Conservation (phyloP, 208 protist genomes). For the Kentomonas sorsogonicus region DNA sequence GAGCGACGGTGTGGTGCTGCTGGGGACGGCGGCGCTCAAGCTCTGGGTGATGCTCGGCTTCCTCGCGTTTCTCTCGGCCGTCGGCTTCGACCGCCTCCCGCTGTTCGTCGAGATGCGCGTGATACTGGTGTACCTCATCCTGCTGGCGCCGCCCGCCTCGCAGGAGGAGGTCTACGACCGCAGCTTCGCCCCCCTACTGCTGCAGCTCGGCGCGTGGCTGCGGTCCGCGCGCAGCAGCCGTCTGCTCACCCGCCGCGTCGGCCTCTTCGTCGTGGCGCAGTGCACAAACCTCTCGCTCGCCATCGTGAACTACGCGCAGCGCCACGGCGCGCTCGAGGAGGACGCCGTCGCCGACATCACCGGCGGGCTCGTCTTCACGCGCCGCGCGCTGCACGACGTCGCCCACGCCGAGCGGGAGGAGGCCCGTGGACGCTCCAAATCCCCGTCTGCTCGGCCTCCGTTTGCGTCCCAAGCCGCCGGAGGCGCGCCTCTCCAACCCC, state of each 20-base stretch:
- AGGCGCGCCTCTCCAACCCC: no score
- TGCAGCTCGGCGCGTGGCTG: slow-evolving; percentile 10
- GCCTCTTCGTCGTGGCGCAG: slow-evolving; percentile 24
- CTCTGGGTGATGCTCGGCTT: slow-evolving; percentile 61
- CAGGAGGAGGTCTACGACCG: slow-evolving; percentile 57
- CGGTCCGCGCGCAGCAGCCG: slow-evolving; percentile 28
- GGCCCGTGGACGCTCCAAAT: slow-evolving; percentile 13
- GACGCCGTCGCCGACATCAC: slow-evolving; percentile 47
- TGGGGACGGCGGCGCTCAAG: slow-evolving; percentile 28
- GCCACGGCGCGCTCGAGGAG: slow-evolving; percentile 19
- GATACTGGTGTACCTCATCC: slow-evolving; percentile 49
- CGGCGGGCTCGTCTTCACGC: slow-evolving; percentile 41
- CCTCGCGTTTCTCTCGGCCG: slow-evolving; percentile 30
- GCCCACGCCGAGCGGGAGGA: slow-evolving; percentile 15
- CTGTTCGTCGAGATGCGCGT: slow-evolving; percentile 57
- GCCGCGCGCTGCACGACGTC: slow-evolving; percentile 35
- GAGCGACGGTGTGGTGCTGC: not conserved
- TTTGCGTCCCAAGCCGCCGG: slow-evolving; percentile 2
- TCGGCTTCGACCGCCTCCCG: slow-evolving; percentile 41
- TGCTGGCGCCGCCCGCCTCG: slow-evolving; percentile 36
- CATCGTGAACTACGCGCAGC: slow-evolving; percentile 37
- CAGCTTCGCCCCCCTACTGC: slow-evolving; percentile 35
- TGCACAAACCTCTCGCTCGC: slow-evolving; percentile 30
- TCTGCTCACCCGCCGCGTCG: slow-evolving; percentile 21
- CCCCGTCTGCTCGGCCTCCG: slow-evolving; percentile 13